Base-by-base conservation (phyloP, 2,329 filamentous ascomycete species). In the Hysterium pulicare region DNA sequence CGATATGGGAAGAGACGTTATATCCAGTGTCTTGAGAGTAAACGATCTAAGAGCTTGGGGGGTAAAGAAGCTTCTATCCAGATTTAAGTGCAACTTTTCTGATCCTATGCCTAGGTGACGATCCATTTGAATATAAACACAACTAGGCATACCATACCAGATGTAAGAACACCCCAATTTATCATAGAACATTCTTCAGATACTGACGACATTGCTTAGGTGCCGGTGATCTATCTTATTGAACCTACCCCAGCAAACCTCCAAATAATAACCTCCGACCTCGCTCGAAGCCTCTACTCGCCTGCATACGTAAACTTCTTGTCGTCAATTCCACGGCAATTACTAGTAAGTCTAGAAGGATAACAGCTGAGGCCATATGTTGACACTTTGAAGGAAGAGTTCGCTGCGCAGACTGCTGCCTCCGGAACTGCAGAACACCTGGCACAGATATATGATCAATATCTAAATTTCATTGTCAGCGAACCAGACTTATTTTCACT, bases 231-330 rank as follows among this genome's bases (percentile, higher is more conserved):
- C 48, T 98, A 98, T 64, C 79, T 98, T n/a, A 78, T 98, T 58
- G 91, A 98, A 59, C 93, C 93, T 13, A 95, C 82, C 9, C 66
- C 81, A 8, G 75, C 82, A 47, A 97, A 97, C 64, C 76, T 96
- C 37, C 78, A 90, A 60, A 75, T 78, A 34, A 91, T 98, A 46
- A 93, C 90, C 10, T 81, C 75, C 52, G 94, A 98, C 63, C 80
- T 98, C 11, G 81, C 90, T 48, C 87, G 85, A 50, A 87, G 84
- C 36, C 79, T 98, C 21, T 98, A 98, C 69, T 85, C 88, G 20
- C 90, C 91, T 0, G 91, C 91, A 48, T 94, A 97, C 64, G 82
- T 98, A 70, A 98, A 98, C 73, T 96, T 98, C 68, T 81, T 97
- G 41, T 95, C 89, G 33, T 96, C 91, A 15, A 84, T 98, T 64